Percentiles rank a stretch among this genome's conserved stretches.
Conservation (phyloP, 2,329 filamentous ascomycete species). For the Penicillium glabrum region DNA sequence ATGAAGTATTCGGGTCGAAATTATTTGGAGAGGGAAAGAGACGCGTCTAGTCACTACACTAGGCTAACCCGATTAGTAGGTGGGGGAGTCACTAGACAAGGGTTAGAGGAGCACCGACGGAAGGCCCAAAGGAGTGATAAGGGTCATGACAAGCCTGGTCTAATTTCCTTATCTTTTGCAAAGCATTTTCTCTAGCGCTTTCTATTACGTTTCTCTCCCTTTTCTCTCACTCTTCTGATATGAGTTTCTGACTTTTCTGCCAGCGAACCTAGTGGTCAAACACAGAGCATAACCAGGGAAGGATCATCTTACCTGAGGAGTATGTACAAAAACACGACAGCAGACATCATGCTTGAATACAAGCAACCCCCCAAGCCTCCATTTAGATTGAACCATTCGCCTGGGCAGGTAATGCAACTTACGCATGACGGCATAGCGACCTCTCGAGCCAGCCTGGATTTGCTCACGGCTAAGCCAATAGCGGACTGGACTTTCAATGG, state of each 20-base stretch:
- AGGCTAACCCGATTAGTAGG: constrained; percentile 1
- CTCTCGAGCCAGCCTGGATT: background rate
- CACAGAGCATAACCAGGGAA: background rate
- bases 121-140: background rate
- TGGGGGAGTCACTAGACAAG: background rate
- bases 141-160: background rate
- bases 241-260: background rate
- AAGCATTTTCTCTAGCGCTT: background rate
- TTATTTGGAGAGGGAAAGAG: background rate
- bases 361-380: background rate
- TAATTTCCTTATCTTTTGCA: background rate
- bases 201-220: background rate
- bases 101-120: background rate
- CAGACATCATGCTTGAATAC: background rate
- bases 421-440: background rate
- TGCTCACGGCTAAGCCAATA: background rate
- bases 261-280: background rate
- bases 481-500: background rate
- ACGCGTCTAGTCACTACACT: background rate
- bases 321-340: background rate
- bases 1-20: background rate
- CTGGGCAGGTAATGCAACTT: background rate
- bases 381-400: background rate
- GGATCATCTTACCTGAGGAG: background rate
- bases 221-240: background rate